A percentile compares a stretch with the other conserved stretches of the same genome.
Evolutionary conservation across 1,139 yeast species (phyloP).

Genomic region (Debaryomyces subglobosus): DNA sequence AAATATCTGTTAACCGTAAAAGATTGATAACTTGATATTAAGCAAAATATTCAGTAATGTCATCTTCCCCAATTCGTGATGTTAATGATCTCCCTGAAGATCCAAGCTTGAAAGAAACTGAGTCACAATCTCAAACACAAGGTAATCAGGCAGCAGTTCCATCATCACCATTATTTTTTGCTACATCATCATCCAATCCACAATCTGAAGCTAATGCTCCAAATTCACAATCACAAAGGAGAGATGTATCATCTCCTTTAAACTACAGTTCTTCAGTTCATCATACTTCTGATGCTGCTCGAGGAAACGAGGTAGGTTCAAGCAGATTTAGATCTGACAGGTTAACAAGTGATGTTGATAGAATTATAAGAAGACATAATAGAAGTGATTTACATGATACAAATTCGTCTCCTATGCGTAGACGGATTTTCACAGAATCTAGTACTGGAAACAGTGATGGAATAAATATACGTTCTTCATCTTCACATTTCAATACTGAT

Average conservation of each 20-base stretch:
- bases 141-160: slow-evolving; percentile 47
- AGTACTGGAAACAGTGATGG: slow-evolving; percentile 15
- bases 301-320: slow-evolving; percentile 18
- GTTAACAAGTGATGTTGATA: slow-evolving; percentile 46
- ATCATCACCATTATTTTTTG: slow-evolving; percentile 69
- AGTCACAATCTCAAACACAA: slow-evolving; percentile 41
- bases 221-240: slow-evolving; percentile 23
- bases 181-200: slow-evolving; percentile 54
- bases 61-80: slow-evolving; percentile 36
- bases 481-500: slow-evolving; percentile 35
- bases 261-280: slow-evolving; percentile 49
- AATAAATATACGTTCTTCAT: slow-evolving; percentile 16
- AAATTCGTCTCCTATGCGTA: slow-evolving; percentile 44
- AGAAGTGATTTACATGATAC: slow-evolving; percentile 49
- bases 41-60: slow-evolving; percentile 19
- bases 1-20: background rate
- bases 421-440: slow-evolving; percentile 37
- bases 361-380: slow-evolving; percentile 44
- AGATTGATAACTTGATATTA: background rate
- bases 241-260: slow-evolving; percentile 47
- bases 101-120: slow-evolving; percentile 27
- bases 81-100: slow-evolving; percentile 29
- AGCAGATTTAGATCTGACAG: slow-evolving; percentile 33
- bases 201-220: slow-evolving; percentile 36
- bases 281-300: slow-evolving; percentile 36